A percentile compares a stretch with the other conserved stretches of the same genome.
Evolutionary conservation across 1,284 basidiomycete species (phyloP).

Genomic region (Ceratobasidium sp.): DNA sequence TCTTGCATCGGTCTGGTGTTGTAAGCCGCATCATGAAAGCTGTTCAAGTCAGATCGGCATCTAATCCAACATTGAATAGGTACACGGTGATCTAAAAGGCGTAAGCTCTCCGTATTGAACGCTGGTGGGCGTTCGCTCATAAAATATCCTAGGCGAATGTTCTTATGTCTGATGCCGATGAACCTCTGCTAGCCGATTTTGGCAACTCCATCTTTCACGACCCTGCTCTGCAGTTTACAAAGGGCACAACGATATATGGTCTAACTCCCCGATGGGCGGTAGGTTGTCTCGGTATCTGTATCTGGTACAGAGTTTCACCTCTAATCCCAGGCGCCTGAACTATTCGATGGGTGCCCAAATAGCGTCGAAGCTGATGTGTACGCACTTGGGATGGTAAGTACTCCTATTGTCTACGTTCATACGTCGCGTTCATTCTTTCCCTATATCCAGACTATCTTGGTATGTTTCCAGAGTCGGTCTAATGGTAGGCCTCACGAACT

Average conservation of each 20-base stretch:
- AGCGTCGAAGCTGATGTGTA: conserved; percentile 1
- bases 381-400: conserved; percentile 22
- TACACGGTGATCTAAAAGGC: background rate
- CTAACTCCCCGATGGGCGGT: background rate
- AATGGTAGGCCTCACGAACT: too few relatives aligned
- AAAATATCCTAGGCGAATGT: conserved; percentile 1
- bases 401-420: background rate
- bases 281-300: background rate
- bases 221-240: background rate
- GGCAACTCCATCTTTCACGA: background rate
- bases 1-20: background rate
- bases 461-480: background rate
- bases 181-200: background rate
- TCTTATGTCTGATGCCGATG: background rate
- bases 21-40: background rate
- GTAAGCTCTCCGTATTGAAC: background rate
- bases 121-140: background rate
- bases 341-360: background rate
- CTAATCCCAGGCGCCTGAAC: background rate
- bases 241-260: background rate
- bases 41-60: background rate
- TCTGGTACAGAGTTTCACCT: background rate
- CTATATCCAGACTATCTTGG: background rate
- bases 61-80: background rate
- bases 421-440: background rate